Base-by-base conservation (phyloP, 345 rosid genomes). In the Punica granatum region DNA sequence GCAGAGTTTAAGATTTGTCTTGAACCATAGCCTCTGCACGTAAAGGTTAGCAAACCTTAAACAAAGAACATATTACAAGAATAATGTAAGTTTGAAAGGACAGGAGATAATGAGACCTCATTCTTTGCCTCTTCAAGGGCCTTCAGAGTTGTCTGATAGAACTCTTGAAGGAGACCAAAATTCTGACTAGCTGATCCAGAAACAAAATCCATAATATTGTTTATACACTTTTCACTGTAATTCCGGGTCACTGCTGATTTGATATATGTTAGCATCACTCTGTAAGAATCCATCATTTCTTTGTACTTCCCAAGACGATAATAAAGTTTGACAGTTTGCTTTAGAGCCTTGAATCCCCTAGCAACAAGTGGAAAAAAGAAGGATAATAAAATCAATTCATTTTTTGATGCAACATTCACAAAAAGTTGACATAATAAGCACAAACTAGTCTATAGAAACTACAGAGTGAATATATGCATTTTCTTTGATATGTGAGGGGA, bases 71-170 rank as follows among this genome's bases (percentile, higher is more conserved):
- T 49, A 70, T 25, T 19, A 73, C 63, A 28, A 37, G 3, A 60
- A 32, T 31, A 2, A 58, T 31, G 42, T 12, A 15, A 58, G n/a
- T 37, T 28, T 41, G 13, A 7, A 37, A 18, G 12, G 37, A 46
- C 37, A 71, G 26, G 61, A 30, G 61, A 21, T 66, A 51, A 60
- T 44, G 15, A 49, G 49, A 95, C 98, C 92, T 95, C 98, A 75
- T 95, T 95, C 80, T 92, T 92, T 73, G 98, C 99, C 84, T 92
- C 99, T 81, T 92, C 99, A 73, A 95, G 97, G 60, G 99, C 97
- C 88, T 79, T 87, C 75, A 92, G 69, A 61, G 99, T 95, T 54
- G 98, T 95, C 76, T 95, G 97, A 78, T 95, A 95, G 72, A 95
- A 95, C 60, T 90, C 90, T 74, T 87, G 94, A 72, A 90, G 78